Percentiles rank a stretch among this genome's conserved stretches.
Conservation (phyloP, 306 rosid species). For the Vigna unguiculata region DNA sequence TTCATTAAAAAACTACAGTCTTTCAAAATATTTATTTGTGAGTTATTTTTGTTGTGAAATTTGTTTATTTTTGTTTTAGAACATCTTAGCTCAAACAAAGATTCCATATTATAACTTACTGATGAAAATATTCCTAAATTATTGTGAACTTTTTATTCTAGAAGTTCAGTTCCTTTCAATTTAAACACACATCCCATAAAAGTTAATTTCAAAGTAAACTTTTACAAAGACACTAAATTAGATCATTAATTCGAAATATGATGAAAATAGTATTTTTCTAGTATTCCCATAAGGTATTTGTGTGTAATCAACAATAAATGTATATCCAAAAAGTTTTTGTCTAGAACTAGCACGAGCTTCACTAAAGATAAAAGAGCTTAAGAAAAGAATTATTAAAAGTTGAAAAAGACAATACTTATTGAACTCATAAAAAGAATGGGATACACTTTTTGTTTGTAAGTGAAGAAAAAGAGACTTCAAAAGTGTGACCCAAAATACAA, state of each 20-base stretch:
- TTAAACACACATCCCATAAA: no score
- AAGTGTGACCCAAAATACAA: constrained; percentile 22
- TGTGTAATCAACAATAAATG: neutral
- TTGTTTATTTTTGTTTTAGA: no score
- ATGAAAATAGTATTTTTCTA: no score
- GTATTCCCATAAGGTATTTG: neutral
- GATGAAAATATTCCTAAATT: no score
- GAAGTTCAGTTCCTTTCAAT: no score
- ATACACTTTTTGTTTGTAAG: constrained; percentile 34
- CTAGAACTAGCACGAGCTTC: constrained; percentile 1
- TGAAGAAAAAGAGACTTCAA: neutral
- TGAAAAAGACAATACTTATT: constrained; percentile 35
- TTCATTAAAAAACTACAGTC: no score
- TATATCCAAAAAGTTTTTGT: neutral
- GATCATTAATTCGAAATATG: no score
- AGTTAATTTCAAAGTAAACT: neutral
- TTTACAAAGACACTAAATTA: neutral
- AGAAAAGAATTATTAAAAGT: constrained; percentile 37
- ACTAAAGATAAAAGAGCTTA: neutral
- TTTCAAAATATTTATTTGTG: no score
- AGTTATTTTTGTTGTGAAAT: no score
- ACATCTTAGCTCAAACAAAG: no score
- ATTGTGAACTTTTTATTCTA: no score
- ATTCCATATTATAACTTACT: no score
- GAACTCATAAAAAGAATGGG: constrained; percentile 30